Evolutionary conservation across 1,284 basidiomycete species (phyloP).

Genomic region (Leccinum fuscescens): DNA sequence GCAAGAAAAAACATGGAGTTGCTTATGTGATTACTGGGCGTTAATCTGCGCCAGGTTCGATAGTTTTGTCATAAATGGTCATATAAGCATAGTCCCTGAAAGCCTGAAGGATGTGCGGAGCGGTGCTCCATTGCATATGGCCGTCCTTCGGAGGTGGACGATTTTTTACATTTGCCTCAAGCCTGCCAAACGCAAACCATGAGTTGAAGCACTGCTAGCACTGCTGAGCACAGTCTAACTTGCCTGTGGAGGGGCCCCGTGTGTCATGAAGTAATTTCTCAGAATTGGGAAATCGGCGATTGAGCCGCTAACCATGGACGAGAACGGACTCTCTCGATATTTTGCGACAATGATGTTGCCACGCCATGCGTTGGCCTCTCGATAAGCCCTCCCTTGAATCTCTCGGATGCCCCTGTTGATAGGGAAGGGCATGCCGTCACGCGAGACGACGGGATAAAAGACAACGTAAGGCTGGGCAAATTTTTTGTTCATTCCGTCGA

Average conservation of each 20-base stretch:
- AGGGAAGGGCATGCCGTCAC: conserved; percentile 76
- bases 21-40: conserved; percentile 12
- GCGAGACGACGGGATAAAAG: conserved; percentile 71
- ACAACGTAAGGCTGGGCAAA: conserved; percentile 75
- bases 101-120: conserved; percentile 2
- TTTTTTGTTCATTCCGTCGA: conserved; percentile 75
- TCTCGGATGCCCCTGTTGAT: conserved; percentile 71
- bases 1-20: conserved; percentile 24
- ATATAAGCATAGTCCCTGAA: conserved; percentile 28
- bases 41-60: conserved; percentile 8
- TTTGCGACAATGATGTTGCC: conserved; percentile 77
- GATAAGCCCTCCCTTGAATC: conserved; percentile 61
- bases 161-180: conserved; percentile 27
- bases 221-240: conserved; percentile 25
- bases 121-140: not conserved
- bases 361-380: conserved; percentile 66
- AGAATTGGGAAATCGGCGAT: conserved; percentile 80
- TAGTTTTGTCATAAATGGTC: conserved; percentile 30
- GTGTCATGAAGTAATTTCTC: conserved; percentile 71
- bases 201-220: conserved; percentile 25
- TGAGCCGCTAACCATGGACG: conserved; percentile 65
- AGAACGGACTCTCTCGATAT: conserved; percentile 66
- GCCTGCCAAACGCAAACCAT: conserved; percentile 28
- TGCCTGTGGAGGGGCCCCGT: conserved; percentile 47
- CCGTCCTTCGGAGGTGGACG: conserved; percentile 1